These are phyloP conservation scores for Anethum foeniculum DNA, from an alignment of 140 eudicot species.

Conservation along the genomic window DNA sequence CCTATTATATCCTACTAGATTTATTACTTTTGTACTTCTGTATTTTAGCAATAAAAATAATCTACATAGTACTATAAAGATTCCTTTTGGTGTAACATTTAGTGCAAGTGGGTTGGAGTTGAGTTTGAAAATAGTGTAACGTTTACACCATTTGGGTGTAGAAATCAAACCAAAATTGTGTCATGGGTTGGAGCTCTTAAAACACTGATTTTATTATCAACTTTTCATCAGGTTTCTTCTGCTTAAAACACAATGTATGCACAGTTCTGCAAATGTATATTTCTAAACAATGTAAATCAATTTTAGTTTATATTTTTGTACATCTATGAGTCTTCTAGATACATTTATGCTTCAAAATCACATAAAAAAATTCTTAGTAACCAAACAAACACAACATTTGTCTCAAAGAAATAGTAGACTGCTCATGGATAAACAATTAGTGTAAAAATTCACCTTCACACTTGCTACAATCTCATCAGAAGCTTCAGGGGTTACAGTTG, in stretches of 20 bases:
- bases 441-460: constrained; percentile 48
- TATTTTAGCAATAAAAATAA: too few species aligned
- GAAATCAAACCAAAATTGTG: too few species aligned
- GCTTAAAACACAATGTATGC: not conserved
- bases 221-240: not conserved
- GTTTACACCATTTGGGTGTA: too few species aligned
- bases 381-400: not conserved
- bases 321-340: not conserved
- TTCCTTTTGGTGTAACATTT: too few species aligned
- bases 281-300: not conserved
- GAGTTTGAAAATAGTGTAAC: too few species aligned
- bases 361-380: not conserved
- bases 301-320: not conserved
- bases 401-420: not conserved
- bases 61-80: too few species aligned
- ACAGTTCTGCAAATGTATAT: not conserved
- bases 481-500: constrained; percentile 68
- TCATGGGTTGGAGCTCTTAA: not conserved
- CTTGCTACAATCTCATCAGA: constrained; percentile 76
- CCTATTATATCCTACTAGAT: too few species aligned
- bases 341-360: not conserved
- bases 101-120: too few species aligned
- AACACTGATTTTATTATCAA: not conserved
- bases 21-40: too few species aligned
- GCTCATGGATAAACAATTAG: not conserved